A percentile compares a stretch with the other conserved stretches of the same genome.
phyloP scores from a whole-genome alignment of 495 filamentous ascomycete genomes.

The Tuber borchii region DNA sequence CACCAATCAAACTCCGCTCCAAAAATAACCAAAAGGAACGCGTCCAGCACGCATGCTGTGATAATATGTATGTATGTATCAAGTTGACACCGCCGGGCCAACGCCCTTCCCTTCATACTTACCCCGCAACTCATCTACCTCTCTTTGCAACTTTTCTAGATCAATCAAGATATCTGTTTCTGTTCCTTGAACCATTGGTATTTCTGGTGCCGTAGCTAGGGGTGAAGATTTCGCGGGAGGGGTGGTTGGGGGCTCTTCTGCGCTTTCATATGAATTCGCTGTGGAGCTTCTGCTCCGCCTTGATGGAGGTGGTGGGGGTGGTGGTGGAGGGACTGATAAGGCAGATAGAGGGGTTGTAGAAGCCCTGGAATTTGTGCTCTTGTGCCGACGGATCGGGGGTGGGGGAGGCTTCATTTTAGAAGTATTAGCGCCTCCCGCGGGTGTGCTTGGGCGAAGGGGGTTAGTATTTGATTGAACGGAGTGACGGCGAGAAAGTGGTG shows the following conservation, averaged over 20 bases:
- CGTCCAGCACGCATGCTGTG: not conserved
- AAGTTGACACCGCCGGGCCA: not conserved
- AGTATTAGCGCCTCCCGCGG: not conserved
- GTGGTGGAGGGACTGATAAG: constrained; percentile 10
- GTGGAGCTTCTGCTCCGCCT: constrained; percentile 17
- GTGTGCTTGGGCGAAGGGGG: not conserved
- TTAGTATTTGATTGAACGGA: constrained; percentile 15
- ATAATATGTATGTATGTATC: not conserved
- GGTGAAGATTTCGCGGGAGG: not conserved
- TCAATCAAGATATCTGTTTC: constrained; percentile 40
- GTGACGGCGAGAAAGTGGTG: constrained; percentile 26
- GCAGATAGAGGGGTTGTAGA: not conserved
- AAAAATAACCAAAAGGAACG: constrained; percentile 3
- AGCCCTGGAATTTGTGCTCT: constrained; percentile 21
- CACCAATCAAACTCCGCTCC: not conserved
- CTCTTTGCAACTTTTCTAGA: constrained; percentile 35
- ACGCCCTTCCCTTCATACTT: constrained; percentile 30
- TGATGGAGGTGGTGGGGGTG: constrained; percentile 30
- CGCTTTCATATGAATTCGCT: constrained; percentile 8
- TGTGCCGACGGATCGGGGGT: constrained; percentile 30
- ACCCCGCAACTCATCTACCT: constrained; percentile 38
- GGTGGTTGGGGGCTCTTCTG: not conserved
- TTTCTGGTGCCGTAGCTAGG: constrained; percentile 7
- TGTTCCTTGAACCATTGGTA: not conserved
- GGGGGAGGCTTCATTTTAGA: constrained; percentile 28